Conservation (phyloP, 2,329 filamentous ascomycete species). For the Laburnicola sp. region DNA sequence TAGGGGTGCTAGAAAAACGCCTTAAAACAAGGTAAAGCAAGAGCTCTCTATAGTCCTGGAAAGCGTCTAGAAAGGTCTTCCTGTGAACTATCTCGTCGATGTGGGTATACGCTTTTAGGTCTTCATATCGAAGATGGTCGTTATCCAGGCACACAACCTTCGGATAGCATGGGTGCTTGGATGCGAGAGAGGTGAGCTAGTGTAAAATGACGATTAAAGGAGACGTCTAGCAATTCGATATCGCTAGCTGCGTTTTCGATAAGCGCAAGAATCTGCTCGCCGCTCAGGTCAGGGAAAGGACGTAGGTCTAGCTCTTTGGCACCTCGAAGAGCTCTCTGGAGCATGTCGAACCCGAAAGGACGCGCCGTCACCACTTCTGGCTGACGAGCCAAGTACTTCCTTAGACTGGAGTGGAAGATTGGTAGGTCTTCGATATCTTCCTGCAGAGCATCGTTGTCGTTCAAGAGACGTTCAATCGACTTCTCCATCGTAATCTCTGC, state of each 20-base stretch:
- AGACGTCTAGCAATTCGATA: neutral
- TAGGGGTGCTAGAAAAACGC: too few species aligned
- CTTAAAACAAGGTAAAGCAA: too few species aligned
- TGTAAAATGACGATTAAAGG: neutral
- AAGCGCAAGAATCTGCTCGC: conserved; percentile 1
- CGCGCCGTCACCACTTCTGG: neutral
- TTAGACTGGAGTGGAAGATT: too few species aligned
- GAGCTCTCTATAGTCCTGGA: too few species aligned
- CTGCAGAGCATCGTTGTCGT: conserved; percentile 2
- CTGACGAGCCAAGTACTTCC: too few species aligned
- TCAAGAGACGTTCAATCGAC: conserved; percentile 5
- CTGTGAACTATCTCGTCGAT: too few species aligned
- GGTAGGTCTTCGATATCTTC: conserved; percentile 7
- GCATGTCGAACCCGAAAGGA: conserved; percentile 1
- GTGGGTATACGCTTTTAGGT: too few species aligned
- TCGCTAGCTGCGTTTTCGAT: neutral
- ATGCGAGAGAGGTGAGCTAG: neutral
- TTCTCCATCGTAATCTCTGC: conserved; percentile 2
- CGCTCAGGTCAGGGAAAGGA: conserved; percentile 4
- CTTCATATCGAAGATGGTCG: too few species aligned
- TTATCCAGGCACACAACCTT: too few species aligned
- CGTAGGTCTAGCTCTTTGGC: conserved; percentile 2
- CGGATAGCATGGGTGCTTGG: neutral
- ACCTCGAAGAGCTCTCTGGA: conserved; percentile 1
- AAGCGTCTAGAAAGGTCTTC: too few species aligned